phyloP scores from a whole-genome alignment of 768 basidiomycete genomes.

The Mycena floridula region DNA sequence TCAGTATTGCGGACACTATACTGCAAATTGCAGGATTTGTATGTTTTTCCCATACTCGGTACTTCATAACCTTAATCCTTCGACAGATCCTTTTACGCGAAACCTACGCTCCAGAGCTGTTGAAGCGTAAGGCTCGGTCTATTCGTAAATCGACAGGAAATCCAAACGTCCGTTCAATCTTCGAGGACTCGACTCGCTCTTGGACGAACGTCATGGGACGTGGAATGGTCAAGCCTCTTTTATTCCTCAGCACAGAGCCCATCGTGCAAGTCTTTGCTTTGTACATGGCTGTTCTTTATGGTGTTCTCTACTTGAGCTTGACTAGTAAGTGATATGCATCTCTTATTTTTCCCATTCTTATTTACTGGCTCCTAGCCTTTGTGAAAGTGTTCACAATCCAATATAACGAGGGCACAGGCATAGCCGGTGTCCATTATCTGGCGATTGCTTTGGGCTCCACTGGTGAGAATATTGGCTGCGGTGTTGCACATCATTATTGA shows the following conservation, averaged over 20 bases:
- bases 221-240: constrained; percentile 52
- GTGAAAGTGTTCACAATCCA: constrained; percentile 42
- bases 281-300: constrained; percentile 58
- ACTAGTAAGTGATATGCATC: too few species aligned
- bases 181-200: constrained; percentile 30
- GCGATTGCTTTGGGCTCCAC: constrained; percentile 50
- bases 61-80: background rate
- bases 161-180: constrained; percentile 32
- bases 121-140: constrained; percentile 29
- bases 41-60: too few species aligned
- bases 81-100: constrained; percentile 24
- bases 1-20: constrained; percentile 40
- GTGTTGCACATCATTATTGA: background rate
- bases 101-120: constrained; percentile 44
- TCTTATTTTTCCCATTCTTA: too few species aligned
- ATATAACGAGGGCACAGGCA: constrained; percentile 44
- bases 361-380: too few species aligned
- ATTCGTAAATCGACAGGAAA: constrained; percentile 29
- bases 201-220: constrained; percentile 38
- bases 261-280: constrained; percentile 55
- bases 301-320: constrained; percentile 40
- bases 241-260: constrained; percentile 47
- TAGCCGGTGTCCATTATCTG: constrained; percentile 57
- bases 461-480: constrained; percentile 29
- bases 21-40: constrained; percentile 44